phyloP scores from a whole-genome alignment of 75 land plant species.

The Pinus albicaulis region DNA sequence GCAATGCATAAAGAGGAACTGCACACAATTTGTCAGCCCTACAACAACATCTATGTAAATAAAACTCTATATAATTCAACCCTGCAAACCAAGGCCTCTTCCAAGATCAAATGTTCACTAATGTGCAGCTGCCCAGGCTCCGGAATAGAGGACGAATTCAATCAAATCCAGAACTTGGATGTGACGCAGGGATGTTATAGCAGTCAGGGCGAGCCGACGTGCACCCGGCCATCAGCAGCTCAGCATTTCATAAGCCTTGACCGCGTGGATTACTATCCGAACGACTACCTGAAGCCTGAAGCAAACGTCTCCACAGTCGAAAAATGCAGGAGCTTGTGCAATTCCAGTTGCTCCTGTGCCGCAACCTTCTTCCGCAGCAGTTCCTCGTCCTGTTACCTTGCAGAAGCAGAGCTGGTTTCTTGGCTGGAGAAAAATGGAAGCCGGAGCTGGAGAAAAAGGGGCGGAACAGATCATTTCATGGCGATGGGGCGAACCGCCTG shows the following conservation, averaged over 20 bases:
- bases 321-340: neutral
- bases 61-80: too few relatives aligned
- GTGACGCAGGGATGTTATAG: neutral
- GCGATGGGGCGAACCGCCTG: conserved; percentile 22
- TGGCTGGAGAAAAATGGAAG: conserved; percentile 23
- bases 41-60: too few relatives aligned
- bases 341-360: conserved; percentile 7
- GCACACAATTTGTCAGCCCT: too few relatives aligned
- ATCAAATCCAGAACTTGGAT: neutral
- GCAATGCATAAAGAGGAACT: too few relatives aligned
- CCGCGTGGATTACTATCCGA: conserved; percentile 8
- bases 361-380: conserved; percentile 5
- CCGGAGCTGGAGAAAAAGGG: conserved; percentile 13
- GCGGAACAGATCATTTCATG: conserved; percentile 28
- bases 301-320: conserved; percentile 7
- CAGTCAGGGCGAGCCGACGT: neutral
- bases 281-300: neutral
- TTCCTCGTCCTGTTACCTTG: neutral
- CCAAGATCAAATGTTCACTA: too few relatives aligned
- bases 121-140: conserved; percentile 20
- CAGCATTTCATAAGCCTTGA: neutral
- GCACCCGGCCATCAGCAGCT: neutral
- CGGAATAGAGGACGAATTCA: neutral
- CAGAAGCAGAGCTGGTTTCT: conserved; percentile 16
- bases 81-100: too few relatives aligned